Evolutionary conservation across 2,329 filamentous ascomycete genomes (phyloP).

Genomic region (Leptographium procerum): DNA sequence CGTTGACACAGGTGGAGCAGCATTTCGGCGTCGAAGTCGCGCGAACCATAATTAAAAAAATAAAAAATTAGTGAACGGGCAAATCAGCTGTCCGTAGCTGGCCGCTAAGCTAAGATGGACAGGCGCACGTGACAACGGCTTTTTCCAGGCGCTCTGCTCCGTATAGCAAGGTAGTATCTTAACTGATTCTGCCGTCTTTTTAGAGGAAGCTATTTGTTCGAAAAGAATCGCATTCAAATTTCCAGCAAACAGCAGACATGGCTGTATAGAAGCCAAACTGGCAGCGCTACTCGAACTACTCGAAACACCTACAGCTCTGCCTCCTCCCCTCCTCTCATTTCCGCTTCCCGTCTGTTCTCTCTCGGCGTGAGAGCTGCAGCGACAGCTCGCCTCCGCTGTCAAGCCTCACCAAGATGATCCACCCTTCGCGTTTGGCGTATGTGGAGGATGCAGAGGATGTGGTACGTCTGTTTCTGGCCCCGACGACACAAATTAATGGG

Average conservation of each 20-base stretch:
- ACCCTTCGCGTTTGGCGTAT: constrained; percentile 85
- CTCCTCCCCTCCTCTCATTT: no score
- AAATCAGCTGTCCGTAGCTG: not conserved
- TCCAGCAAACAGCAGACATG: not conserved
- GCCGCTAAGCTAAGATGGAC: no score
- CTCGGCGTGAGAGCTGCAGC: not conserved
- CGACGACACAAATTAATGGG: no score
- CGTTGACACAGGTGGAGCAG: not conserved
- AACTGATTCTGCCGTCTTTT: no score
- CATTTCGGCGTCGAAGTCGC: not conserved
- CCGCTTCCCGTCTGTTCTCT: not conserved
- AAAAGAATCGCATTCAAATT: no score
- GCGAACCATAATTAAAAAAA: not conserved
- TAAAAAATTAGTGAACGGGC: no score
- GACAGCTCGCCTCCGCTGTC: not conserved
- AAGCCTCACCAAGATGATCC: constrained; percentile 43
- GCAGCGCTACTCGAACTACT: not conserved
- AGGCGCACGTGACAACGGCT: no score
- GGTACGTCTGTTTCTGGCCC: constrained; percentile 38
- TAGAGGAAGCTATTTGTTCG: no score
- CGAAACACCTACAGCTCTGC: no score
- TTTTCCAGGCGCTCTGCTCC: no score
- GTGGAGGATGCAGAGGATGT: constrained; percentile 74
- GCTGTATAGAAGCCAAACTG: not conserved
- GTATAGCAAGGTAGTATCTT: no score